A percentile compares a stretch with the other conserved stretches of the same genome.
Conservation (phyloP, 2,329 filamentous ascomycete species). For the Colletotrichum gloeosporioides region DNA sequence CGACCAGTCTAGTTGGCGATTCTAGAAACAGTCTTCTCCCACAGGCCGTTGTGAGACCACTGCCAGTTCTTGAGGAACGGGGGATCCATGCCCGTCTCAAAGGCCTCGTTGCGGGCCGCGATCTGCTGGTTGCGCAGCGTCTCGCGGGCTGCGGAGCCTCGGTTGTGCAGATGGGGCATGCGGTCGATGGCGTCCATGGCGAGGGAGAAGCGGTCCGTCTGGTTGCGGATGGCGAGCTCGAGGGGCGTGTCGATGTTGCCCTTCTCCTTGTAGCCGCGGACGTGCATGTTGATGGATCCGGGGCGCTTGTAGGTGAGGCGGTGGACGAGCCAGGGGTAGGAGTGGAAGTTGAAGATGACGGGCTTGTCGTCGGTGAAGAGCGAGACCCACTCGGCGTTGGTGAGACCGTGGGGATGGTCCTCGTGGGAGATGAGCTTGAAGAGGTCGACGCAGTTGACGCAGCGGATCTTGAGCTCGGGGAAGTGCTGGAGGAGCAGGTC, state of each 20-base stretch:
- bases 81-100: constrained; percentile 74
- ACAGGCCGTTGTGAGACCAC: constrained; percentile 59
- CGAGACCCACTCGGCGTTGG: constrained; percentile 67
- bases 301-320: constrained; percentile 77
- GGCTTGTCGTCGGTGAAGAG: constrained; percentile 77
- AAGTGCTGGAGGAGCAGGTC: constrained; percentile 75
- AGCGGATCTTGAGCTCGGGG: constrained; percentile 76
- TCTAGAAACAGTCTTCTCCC: constrained; percentile 33
- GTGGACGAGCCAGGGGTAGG: constrained; percentile 82
- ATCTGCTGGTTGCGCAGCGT: constrained; percentile 69
- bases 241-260: constrained; percentile 84
- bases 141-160: constrained; percentile 66
- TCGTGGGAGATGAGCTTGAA: constrained; percentile 77
- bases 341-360: constrained; percentile 85
- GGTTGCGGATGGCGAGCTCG: constrained; percentile 78
- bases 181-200: constrained; percentile 79
- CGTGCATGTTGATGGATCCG: constrained; percentile 71
- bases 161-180: constrained; percentile 67
- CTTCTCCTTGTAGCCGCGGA: constrained; percentile 83
- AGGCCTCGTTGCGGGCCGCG: constrained; percentile 66
- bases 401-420: constrained; percentile 77
- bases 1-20: constrained; percentile 5
- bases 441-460: constrained; percentile 81
- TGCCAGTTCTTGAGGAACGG: constrained; percentile 68
- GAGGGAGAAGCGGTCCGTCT: constrained; percentile 77